These are phyloP conservation scores for Tirmania nivea DNA, from an alignment of 495 filamentous ascomycete genomes.

Conservation along the genomic window DNA sequence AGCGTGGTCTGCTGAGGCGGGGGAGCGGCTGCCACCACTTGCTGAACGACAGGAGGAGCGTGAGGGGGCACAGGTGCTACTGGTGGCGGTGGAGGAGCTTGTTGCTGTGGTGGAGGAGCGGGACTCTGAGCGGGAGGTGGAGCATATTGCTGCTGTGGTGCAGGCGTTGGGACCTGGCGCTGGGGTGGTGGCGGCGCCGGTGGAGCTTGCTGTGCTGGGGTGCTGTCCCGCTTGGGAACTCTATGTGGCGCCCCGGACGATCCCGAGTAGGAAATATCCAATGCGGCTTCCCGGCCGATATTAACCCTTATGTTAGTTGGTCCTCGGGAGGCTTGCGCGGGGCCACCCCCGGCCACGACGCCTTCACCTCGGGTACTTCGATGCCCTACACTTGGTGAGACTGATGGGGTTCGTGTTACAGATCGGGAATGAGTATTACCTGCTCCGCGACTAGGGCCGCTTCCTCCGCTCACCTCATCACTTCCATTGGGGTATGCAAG, in stretches of 20 bases:
- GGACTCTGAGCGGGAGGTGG: neutral
- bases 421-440: neutral
- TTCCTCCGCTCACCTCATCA: neutral
- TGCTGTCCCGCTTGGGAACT: neutral
- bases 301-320: neutral
- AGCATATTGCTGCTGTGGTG: neutral
- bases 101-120: neutral
- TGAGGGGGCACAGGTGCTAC: neutral
- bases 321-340: neutral
- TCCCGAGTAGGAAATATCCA: neutral
- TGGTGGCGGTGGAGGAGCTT: neutral
- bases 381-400: neutral
- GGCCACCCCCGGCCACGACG: neutral
- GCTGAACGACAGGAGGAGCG: conserved; percentile 5
- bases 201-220: neutral
- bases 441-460: neutral
- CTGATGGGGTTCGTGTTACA: neutral
- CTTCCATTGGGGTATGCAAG: neutral
- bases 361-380: neutral
- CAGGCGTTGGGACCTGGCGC: neutral
- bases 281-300: neutral
- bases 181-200: conserved; percentile 1
- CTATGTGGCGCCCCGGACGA: too few relatives aligned
- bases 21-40: conserved; percentile 9
- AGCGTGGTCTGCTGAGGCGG: conserved; percentile 4